Base-by-base conservation (phyloP, 1,284 basidiomycete genomes). In the Irpex lacteus region DNA sequence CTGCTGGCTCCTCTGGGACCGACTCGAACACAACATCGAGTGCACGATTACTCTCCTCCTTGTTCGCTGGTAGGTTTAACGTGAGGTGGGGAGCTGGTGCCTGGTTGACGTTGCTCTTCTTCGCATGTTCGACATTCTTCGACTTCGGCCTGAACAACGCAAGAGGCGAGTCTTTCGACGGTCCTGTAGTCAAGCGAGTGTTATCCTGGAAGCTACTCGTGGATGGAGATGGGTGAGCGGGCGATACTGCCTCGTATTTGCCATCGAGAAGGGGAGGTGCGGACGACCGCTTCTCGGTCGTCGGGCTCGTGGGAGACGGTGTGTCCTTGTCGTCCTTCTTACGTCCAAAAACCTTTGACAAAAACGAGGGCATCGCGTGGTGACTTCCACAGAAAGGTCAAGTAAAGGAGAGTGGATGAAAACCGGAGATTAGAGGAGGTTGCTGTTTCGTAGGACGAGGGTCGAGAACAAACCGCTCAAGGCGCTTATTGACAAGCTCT, bases 261-360 rank as follows among this genome's bases (percentile, higher is more conserved):
- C 88, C 89, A 63, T 88, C 89, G 4, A 91, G 81, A 63, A 90
- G 76, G 13, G 85, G 82, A 36, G 78, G 73, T 47, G 62, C 62
- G 8, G 80, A 80, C 60, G 76, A 69, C 63, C 79, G 77, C 66
- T 78, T 75, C 67, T 68, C 65, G 59, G 59, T 26, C 54, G 60
- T 19, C 32, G 62, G 50, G 47, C 63, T 40, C 37, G 65, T 67
- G 67, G 71, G 70, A 66, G 65, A 62, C 57, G 83, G 80, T 18
- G 26, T 11, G 67, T 81, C 82, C 68, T 86, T 85, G 63, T 81
- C 80, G 40, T 83, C 81, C 77, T 85, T 90, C 78, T 85, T 90
- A 76, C 89, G 85, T 76, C 86, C 86, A 71, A 91, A 88, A 69
- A 91, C 86, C 73, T 88, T 91, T 76, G 86, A 85, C 70, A 91